Base-by-base conservation (phyloP, 2,329 filamentous ascomycete species). In the Lasiodiplodia citricola region DNA sequence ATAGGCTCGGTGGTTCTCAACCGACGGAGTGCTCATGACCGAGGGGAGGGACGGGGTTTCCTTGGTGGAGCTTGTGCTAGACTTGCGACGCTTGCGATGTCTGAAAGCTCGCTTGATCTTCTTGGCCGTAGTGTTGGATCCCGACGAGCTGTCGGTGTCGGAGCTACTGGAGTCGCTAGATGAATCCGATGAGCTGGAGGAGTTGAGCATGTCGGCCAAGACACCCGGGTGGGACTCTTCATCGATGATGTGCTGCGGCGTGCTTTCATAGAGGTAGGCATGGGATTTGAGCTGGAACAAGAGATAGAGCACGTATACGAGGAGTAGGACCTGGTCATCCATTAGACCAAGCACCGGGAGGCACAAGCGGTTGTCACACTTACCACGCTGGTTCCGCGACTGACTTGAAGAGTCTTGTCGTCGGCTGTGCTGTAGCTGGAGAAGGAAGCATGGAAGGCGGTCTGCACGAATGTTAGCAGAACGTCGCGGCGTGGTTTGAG, bases 281-380 rank as follows among this genome's bases (percentile, higher is more conserved):
- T 97, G 94, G 1, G 93, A 96, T 80, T 96, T 96, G 70, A 97
- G 87, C 82, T 97, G 94, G 80, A 97, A 97, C 23, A 97, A 77
- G 41, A 97, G 87, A 76, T 97, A 97, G 21, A 97, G 82, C 56
- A 90, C 81, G 77, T 97, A 97, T 13, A 97, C 91, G 41, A 97
- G 77, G 2, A 97, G 85, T 10, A 97, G 83, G 64, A 96, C 85
- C 88, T 90, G 58, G 54, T 67, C 23, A 62, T 7, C 21, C 18
- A 57, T 74, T 69, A 79, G 76, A 37, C 18, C 16, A 35, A n/a
- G 28, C 18, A 35, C 28, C 5, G 18, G 28, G 18, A 69, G 55
- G 37, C 68, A 67, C 31, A 28, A 71, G n/a, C 57, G 58, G 37
- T 14, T 31, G n/a, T 35, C 18, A 4, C 16, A 84, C 88, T 78